These are phyloP conservation scores for Euphorbia pulcherrima DNA, from an alignment of 345 rosid species.

Conservation along the genomic window DNA sequence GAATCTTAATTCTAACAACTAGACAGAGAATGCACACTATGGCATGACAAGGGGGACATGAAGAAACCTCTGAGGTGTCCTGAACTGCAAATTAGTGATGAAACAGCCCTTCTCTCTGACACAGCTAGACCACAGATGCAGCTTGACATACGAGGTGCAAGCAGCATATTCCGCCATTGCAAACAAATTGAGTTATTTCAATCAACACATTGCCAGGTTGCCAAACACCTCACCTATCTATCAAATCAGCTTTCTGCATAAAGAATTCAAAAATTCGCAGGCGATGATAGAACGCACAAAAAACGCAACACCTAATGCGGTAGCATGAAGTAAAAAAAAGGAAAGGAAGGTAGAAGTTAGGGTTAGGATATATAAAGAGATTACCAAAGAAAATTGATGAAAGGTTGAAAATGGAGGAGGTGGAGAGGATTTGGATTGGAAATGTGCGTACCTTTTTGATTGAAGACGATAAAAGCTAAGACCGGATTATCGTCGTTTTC, in stretches of 20 bases:
- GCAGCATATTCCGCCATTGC: constrained; percentile 54
- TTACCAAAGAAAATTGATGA: not conserved
- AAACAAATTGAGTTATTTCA: constrained; percentile 1
- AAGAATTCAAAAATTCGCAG: not conserved
- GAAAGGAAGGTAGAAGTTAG: not conserved
- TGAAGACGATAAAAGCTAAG: not conserved
- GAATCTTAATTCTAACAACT: not conserved
- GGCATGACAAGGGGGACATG: not conserved
- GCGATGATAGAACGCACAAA: not conserved
- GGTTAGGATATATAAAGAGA: not conserved
- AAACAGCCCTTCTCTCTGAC: constrained; percentile 7
- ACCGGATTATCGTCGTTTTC: not conserved
- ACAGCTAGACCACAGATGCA: constrained; percentile 29
- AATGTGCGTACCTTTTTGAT: not conserved
- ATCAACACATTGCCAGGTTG: constrained; percentile 28
- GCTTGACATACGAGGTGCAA: constrained; percentile 42
- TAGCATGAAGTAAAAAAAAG: not conserved
- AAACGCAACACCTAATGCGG: not conserved
- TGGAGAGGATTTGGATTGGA: not conserved
- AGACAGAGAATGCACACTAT: not conserved
- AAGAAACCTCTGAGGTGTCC: constrained; percentile 30
- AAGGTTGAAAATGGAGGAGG: not conserved
- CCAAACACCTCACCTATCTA: not conserved
- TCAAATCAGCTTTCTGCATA: constrained; percentile 9
- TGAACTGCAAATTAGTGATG: constrained; percentile 21